Base-by-base conservation (phyloP, 371 early-diverging fungal genomes). In the Neoconidiobolus thromboides region DNA sequence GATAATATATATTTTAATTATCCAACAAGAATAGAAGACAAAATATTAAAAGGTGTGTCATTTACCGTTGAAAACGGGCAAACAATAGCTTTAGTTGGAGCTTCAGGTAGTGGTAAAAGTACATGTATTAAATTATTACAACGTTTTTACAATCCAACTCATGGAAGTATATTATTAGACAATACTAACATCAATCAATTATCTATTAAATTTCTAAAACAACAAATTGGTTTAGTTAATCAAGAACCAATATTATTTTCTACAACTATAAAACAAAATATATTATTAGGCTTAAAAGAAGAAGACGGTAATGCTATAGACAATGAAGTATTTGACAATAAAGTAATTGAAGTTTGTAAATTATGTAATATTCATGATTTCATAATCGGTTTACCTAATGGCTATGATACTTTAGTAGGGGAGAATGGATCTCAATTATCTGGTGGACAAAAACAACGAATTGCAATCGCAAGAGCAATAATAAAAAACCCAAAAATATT, bases 381-480 rank as follows among this genome's bases (percentile, higher is more conserved):
- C 60, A 82, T 91, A 60, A 60, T 64, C 60, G 73, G 72, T 42
- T 68, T 93, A 0, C 89, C 90, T 1, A 68, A 82, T n/a, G 78
- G 80, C 9, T 87, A 84, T 68, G 76, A 85, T 51, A 87, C 88
- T 3, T 66, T 69, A 54, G 78, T 78, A 14, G 80, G 83, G 51
- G 86, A 86, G 62, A 71, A 75, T 61, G 78, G 83, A 3, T 69
- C 65, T 10, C 63, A 73, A 57, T 49, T 79, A 6, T 71, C 73
- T 36, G 77, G 78, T 41, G 76, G 78, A 7, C 80, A 81, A 55
- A 78, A 78, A 61, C 79, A 78, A 48, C 71, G 78, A 38, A 73
- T 78, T 60, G 83, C 80, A 41, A 80, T 85, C 63, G 87, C 90
- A 26, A 77, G 91, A 54, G 86, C 89, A 26, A 67, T 92, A 50